Evolutionary conservation across 1,284 basidiomycete genomes (phyloP), one percentile per base, ranked within the genome.

Genomic region (Heterobasidion occidentale): DNA sequence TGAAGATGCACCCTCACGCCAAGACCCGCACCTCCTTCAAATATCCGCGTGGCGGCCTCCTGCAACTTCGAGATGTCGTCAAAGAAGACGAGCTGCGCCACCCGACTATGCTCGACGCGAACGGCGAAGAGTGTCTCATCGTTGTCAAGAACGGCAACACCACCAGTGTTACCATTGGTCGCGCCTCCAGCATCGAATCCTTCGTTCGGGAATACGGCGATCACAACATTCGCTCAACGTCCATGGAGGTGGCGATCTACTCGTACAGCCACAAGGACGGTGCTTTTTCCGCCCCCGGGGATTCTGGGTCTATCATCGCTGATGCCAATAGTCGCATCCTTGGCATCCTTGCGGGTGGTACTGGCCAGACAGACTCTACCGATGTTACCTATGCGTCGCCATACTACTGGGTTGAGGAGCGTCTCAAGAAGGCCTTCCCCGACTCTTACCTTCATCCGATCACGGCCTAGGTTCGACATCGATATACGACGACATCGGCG

Each of bases 81-180:
- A 51, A 19, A 49, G 57, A 57, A 5, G 58, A 33, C 46, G 66
- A 70, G 57, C 57, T 71, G 2, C 60, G 59, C 60, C 51, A 64
- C 35, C 68, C 69, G 8, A 42, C 55, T 54, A 58, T 63, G 15
- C 58, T 65, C 55, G 64, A 69, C 56, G 56, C 46, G 53, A 52
- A 68, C 54, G 56, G 56, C 47, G 56, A 65, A 45, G 58, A 59
- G 58, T 58, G 56, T 17, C 56, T 70, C 17, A 56, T 62, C 46
- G 68, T 65, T 8, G 58, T 70, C 38, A 70, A 70, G 61, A 67
- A 67, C 57, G 64, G 69, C 2, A 8, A 36, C 9, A 51, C 65
- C 36, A 70, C 68, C 11, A 65, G 64, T 11, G 64, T 64, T 44
- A 70, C 68, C 44, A n/a, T 68, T 50, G 68, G 67, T 50, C 64